Percentiles rank a stretch among this genome's conserved stretches.
phyloP scores from a whole-genome alignment of 805 yeast genomes.

The Kazachstania taianensis region DNA sequence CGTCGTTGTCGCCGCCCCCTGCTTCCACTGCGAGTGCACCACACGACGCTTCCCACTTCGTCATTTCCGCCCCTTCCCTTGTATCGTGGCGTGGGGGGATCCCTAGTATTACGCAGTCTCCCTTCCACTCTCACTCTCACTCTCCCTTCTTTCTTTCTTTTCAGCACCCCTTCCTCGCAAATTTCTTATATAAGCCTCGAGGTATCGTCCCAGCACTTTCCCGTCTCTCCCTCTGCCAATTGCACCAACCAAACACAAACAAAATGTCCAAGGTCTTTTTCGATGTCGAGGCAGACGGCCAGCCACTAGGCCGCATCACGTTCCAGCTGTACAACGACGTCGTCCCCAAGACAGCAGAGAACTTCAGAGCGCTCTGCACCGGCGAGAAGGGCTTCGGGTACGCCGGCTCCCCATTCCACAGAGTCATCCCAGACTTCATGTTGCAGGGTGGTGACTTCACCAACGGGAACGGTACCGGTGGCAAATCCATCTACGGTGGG shows the following conservation, averaged over 20 bases:
- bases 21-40: no score
- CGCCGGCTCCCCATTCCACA: constrained; percentile 87
- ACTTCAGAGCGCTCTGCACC: constrained; percentile 89
- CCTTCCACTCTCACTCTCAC: no score
- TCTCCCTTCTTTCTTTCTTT: no score
- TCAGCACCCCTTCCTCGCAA: no score
- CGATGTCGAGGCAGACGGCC: constrained; percentile 71
- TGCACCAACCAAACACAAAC: not conserved
- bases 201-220: no score
- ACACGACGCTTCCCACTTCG: no score
- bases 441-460: constrained; percentile 96
- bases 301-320: constrained; percentile 69
- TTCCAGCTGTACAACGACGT: constrained; percentile 85
- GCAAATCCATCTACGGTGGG: constrained; percentile 79
- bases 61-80: no score
- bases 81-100: no score
- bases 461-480: constrained; percentile 93
- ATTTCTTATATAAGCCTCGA: no score
- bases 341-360: constrained; percentile 92
- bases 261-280: constrained; percentile 65
- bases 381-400: constrained; percentile 97
- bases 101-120: no score
- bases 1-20: no score
- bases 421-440: constrained; percentile 97
- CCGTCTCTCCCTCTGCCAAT: not conserved